Evolutionary conservation across 495 filamentous ascomycete species (phyloP).

Genomic region (Pseudomonodictys pantanalensis): DNA sequence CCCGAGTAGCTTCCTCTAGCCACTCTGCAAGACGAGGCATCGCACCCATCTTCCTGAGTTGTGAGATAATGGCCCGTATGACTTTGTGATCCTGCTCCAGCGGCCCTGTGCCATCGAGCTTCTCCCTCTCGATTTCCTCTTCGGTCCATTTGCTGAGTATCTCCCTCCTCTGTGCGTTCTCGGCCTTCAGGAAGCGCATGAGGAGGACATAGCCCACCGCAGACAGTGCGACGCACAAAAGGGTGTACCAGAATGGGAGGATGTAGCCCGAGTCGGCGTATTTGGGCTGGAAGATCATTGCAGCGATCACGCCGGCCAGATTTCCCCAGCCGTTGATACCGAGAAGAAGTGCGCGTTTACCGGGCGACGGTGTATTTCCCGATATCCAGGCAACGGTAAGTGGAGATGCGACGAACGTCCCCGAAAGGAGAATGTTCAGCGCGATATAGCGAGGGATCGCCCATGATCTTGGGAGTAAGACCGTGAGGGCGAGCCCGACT

Average conservation of each 20-base stretch:
- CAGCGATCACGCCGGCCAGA: slow-evolving; percentile 52
- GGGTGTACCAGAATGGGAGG: slow-evolving; percentile 46
- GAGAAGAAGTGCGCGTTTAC: slow-evolving; percentile 54
- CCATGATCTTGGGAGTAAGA: slow-evolving; percentile 39
- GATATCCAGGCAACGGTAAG: slow-evolving; percentile 58
- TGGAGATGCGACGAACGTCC: slow-evolving; percentile 54
- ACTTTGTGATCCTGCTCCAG: slow-evolving; percentile 8
- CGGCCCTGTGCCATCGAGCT: slow-evolving; percentile 14
- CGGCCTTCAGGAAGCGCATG: slow-evolving; percentile 34
- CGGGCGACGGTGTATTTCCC: slow-evolving; percentile 53
- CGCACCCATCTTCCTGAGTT: not conserved
- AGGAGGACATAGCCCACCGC: slow-evolving; percentile 46
- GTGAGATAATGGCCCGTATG: not conserved
- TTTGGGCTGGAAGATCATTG: slow-evolving; percentile 48
- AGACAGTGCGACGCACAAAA: slow-evolving; percentile 43
- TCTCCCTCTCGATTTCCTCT: slow-evolving; percentile 34
- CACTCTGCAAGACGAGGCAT: slow-evolving; percentile 1
- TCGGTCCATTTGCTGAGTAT: slow-evolving; percentile 29
- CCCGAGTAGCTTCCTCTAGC: slow-evolving; percentile 20
- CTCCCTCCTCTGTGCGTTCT: slow-evolving; percentile 39
- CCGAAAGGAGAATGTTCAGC: slow-evolving; percentile 54
- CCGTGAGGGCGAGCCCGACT: slow-evolving; percentile 45
- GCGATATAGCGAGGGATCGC: slow-evolving; percentile 45
- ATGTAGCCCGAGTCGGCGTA: slow-evolving; percentile 41
- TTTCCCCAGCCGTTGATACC: slow-evolving; percentile 63